Evolutionary conservation across 2,329 filamentous ascomycete genomes (phyloP).

Genomic region (Mariannaea sp.): DNA sequence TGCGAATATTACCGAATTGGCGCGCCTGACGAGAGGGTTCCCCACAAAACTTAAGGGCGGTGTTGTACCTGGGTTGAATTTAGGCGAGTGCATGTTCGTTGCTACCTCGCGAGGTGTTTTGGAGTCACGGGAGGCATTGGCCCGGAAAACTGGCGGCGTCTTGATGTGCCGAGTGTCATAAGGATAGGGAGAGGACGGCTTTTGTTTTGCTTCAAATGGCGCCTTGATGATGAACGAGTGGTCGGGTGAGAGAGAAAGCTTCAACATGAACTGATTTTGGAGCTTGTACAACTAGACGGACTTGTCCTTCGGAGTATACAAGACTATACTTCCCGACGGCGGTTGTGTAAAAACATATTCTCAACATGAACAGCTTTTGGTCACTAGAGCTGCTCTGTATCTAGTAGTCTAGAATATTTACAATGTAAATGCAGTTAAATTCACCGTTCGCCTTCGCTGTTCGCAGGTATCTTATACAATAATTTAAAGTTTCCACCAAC

Average conservation of each 20-base stretch:
- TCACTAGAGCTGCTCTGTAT: slow-evolving; percentile 13
- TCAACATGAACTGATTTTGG: slow-evolving; percentile 29
- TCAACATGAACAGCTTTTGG: slow-evolving; percentile 21
- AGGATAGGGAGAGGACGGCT: slow-evolving; percentile 18
- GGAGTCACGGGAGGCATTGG: slow-evolving; percentile 81
- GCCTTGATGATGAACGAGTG: slow-evolving; percentile 4
- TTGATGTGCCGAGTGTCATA: slow-evolving; percentile 72
- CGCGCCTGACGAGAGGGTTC: slow-evolving; percentile 70
- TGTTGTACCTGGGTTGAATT: slow-evolving; percentile 72
- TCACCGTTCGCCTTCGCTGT: slow-evolving; percentile 41
- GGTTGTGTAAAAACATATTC: slow-evolving; percentile 32
- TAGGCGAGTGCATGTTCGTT: slow-evolving; percentile 84
- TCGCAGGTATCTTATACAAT: slow-evolving; percentile 41
- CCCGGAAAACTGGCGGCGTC: slow-evolving; percentile 79
- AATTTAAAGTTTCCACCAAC: slow-evolving; percentile 29
- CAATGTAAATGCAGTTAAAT: slow-evolving; percentile 31
- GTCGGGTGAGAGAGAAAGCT: slow-evolving; percentile 19
- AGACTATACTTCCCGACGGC: slow-evolving; percentile 13
- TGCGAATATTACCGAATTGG: slow-evolving; percentile 65
- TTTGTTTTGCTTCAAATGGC: background rate
- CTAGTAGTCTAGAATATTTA: slow-evolving; percentile 17
- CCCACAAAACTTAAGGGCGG: slow-evolving; percentile 62
- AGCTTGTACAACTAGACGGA: slow-evolving; percentile 37
- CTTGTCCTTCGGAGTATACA: slow-evolving; percentile 6
- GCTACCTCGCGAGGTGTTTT: slow-evolving; percentile 77